Evolutionary conservation across 371 early-diverging fungal genomes (phyloP), one percentile per base, ranked within the genome.

Genomic region (Actinomucor elegans): DNA sequence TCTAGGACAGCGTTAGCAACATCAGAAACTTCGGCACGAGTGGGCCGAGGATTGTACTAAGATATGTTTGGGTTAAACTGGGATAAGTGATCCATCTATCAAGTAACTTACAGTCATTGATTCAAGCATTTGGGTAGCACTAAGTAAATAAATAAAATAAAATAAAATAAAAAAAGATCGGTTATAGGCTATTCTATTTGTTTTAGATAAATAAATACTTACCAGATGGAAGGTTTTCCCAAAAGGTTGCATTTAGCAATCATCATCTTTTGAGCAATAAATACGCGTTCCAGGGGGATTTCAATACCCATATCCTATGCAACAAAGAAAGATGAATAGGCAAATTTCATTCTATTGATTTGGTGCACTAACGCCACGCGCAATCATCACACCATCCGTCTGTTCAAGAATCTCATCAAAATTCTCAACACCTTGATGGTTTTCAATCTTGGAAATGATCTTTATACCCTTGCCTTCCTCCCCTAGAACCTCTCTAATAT

Each of bases 61-160:
- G 35, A 34, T 34, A 15, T 36, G 17, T n/a, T 14, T 38, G n/a
- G 62, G n/a, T 40, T 12, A 23, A 10, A 11, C 21, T 12, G 14
- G n/a, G 10, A 5, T 20, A 21, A n/a, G 10, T 38, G 4, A 21
- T 1, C 8, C 10, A 7, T 9, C 11, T 17, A 36, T 14, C 7
- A 36, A 5, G 11, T 24, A 53, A 61, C 73, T 71, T 73, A 80
- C 77, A 21, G 92, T 96, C 99, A 99, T 99, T 36, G 94, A 94
- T 71, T 99, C 98, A 27, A 99, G 75, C 99, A 99, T 99, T 75
- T 99, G 99, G 36, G 99, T 99, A 31, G 99, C 99, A 61, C 75
- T 68, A 41, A n/a, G n/a, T n/a, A n/a, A n/a, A n/a, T n/a, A n/a
- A n/a, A n/a, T n/a, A n/a, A n/a, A n/a, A n/a, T n/a, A n/a, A n/a